Base-by-base conservation (phyloP, 2,329 filamentous ascomycete genomes). In the Lasiodiplodia hormozganensis region DNA sequence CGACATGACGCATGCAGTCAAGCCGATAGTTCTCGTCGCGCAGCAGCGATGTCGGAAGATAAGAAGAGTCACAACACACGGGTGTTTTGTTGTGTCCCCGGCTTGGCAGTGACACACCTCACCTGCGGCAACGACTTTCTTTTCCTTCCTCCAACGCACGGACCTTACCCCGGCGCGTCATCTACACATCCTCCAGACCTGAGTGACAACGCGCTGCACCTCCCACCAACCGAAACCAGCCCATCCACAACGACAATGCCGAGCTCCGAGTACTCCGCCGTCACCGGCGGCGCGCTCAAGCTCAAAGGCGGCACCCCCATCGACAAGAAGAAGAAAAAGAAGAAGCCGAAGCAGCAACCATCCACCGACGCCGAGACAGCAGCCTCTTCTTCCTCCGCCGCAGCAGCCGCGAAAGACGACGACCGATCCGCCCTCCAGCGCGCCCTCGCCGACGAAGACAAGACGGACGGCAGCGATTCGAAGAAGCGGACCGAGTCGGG, bases 211-310 rank as follows among this genome's bases (percentile, higher is more conserved):
- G 31, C 31, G 31, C 31, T 34, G 7, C 31, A 34, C 2, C 16
- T 18, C 12, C 4, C 58, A 14, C 40, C 40, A 18, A 12, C 6
- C 25, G 16, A 25, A 21, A 3, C 18, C 4, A 4, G 18, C 16
- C 18, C 28, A 7, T 5, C 58, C 40, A 14, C n/a, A 11, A 34
- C 31, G 7, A 21, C 43, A 14, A 68, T 68, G 66, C 66, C 66
- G 16, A 18, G 66, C 66, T 62, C 56, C 56, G 66, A 68, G 36
- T 68, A 68, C 66, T 54, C 43, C 16, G 49, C 54, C 68, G 86
- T 87, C 70, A 86, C 88, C 69, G 88, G 90, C 75, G 93, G 93
- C 74, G 91, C 90, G 70, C 87, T 97, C 40, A 95, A 93, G 77
- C 87, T 97, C 70, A 97, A 97, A 83, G 93, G 94, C 75, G 87